Conservation (phyloP, 1,284 basidiomycete genomes). For the Microbotryum violaceum region DNA sequence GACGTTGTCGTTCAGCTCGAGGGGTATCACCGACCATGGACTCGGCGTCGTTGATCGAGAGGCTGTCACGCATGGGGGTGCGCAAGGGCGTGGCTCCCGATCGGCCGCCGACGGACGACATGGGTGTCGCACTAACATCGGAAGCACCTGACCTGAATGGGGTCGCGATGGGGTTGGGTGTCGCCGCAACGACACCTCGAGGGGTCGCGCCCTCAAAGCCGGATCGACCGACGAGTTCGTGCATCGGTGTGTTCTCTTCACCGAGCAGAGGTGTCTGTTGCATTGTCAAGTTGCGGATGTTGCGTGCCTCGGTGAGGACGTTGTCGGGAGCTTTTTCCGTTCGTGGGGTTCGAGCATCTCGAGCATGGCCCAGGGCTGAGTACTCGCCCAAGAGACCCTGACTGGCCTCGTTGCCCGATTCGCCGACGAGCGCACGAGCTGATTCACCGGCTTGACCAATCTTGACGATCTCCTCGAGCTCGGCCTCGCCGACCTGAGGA, state of each 20-base stretch:
- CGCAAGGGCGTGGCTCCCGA: constrained; percentile 66
- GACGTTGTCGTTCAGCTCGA: constrained; percentile 59
- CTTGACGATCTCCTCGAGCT: constrained; percentile 97
- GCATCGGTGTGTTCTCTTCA: constrained; percentile 90
- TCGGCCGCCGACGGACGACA: constrained; percentile 42
- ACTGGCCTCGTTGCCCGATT: constrained; percentile 71
- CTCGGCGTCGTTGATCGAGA: constrained; percentile 70
- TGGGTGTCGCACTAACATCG: constrained; percentile 58
- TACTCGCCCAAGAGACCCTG: constrained; percentile 84
- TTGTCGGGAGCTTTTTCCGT: constrained; percentile 78
- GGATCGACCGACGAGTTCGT: constrained; percentile 58
- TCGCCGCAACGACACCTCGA: constrained; percentile 75
- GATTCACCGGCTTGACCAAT: constrained; percentile 88
- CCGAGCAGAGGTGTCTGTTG: constrained; percentile 91
- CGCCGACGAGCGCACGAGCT: constrained; percentile 68
- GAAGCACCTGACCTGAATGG: constrained; percentile 52
- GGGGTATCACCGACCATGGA: constrained; percentile 58
- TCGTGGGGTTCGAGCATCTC: constrained; percentile 83
- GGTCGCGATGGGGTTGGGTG: constrained; percentile 90
- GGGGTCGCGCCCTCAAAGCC: constrained; percentile 89
- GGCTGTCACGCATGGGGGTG: constrained; percentile 83
- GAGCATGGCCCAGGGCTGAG: constrained; percentile 66
- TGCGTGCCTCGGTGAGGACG: constrained; percentile 87
- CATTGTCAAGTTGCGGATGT: constrained; percentile 83
- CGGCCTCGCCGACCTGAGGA: constrained; percentile 90